Conservation (phyloP, 441 rosid species). For the Cnidoscolus chayamansa region DNA sequence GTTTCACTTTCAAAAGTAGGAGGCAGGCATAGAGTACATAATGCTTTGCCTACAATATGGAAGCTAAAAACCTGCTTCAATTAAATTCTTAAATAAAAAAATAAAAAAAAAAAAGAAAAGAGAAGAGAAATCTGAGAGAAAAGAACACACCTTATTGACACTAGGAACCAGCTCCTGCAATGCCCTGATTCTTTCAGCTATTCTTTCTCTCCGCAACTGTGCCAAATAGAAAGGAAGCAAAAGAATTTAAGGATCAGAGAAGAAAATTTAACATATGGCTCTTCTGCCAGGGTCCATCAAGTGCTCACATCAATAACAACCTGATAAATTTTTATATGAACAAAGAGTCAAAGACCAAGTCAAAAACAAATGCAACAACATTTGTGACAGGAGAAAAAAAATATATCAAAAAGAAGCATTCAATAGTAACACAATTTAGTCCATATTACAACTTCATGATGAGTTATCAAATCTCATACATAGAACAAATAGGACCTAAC, state of each 20-base stretch:
- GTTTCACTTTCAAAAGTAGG: constrained; percentile 1
- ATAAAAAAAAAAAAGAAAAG: not conserved
- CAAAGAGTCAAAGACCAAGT: too few species aligned
- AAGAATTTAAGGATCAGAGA: not conserved
- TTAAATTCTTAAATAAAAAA: constrained; percentile 2
- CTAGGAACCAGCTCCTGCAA: constrained; percentile 97
- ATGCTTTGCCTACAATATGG: constrained; percentile 1
- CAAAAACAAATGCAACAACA: not conserved
- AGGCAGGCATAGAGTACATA: constrained; percentile 10
- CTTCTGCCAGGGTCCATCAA: not conserved
- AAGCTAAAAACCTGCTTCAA: constrained; percentile 9
- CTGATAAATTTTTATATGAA: not conserved
- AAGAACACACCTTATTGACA: constrained; percentile 71
- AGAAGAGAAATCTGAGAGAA: constrained; percentile 2
- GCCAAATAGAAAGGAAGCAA: constrained; percentile 14
- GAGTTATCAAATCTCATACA: not conserved
- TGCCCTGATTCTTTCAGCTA: constrained; percentile 96
- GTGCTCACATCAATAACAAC: constrained; percentile 2
- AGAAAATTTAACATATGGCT: not conserved
- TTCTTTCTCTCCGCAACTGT: constrained; percentile 94
- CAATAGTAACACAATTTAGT: not conserved
- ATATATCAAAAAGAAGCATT: not conserved
- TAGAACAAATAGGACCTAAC: too few species aligned
- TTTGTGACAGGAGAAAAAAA: not conserved
- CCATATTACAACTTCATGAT: not conserved